Percentiles rank a stretch among this genome's conserved stretches.
phyloP scores from a whole-genome alignment of 2,329 filamentous ascomycete genomes.

The Penicillium freii region DNA sequence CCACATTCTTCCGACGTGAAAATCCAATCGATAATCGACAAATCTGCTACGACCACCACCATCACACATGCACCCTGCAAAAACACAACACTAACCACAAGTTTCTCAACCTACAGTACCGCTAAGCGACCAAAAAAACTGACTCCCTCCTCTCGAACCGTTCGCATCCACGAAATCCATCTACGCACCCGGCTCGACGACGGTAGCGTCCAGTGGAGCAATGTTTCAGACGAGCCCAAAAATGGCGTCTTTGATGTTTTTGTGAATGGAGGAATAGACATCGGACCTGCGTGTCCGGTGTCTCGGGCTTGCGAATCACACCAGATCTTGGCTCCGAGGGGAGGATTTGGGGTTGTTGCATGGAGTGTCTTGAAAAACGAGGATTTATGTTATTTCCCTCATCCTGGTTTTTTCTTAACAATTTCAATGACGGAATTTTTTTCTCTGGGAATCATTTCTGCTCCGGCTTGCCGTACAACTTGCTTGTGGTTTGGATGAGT shows the following conservation, averaged over 20 bases:
- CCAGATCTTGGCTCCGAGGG: conserved; percentile 24
- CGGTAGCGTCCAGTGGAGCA: conserved; percentile 22
- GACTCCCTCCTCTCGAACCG: conserved; percentile 28
- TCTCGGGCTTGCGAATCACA: conserved; percentile 15
- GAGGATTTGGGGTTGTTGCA: conserved; percentile 32
- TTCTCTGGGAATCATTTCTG: conserved; percentile 20
- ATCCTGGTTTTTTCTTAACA: conserved; percentile 30
- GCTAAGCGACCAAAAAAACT: conserved; percentile 31
- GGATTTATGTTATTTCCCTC: conserved; percentile 32
- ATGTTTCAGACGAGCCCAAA: conserved; percentile 20
- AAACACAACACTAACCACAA: conserved; percentile 16
- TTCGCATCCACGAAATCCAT: conserved; percentile 35
- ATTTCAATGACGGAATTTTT: conserved; percentile 35
- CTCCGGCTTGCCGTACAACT: neutral
- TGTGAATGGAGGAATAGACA: conserved; percentile 20
- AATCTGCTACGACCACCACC: neutral
- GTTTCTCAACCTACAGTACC: conserved; percentile 29
- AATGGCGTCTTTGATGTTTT: conserved; percentile 16
- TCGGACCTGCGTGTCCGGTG: conserved; percentile 13
- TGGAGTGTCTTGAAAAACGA: conserved; percentile 32
- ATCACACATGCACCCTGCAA: conserved; percentile 1
- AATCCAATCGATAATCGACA: neutral
- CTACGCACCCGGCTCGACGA: conserved; percentile 29
- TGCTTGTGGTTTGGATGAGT: neutral
- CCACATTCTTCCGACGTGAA: neutral